These are phyloP conservation scores for Setomelanomma holmii DNA, from an alignment of 2,329 filamentous ascomycete genomes.

Conservation along the genomic window DNA sequence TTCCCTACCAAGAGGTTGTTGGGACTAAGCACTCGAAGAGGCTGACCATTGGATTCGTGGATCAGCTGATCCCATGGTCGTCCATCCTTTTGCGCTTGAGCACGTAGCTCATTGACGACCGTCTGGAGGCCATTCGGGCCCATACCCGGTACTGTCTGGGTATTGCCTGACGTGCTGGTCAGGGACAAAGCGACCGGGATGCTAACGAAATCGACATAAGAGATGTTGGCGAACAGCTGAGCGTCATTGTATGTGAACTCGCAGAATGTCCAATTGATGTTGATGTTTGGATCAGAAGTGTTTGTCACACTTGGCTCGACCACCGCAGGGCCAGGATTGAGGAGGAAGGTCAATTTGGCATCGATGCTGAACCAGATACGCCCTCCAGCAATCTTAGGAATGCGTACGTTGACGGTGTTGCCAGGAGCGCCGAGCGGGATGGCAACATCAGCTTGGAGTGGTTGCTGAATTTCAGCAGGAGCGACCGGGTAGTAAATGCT, in stretches of 20 bases:
- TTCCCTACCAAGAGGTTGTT: slow-evolving; percentile 57
- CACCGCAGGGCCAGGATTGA: slow-evolving; percentile 75
- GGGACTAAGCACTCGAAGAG: slow-evolving; percentile 53
- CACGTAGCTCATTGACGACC: slow-evolving; percentile 61
- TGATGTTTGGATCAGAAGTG: slow-evolving; percentile 56
- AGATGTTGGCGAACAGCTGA: slow-evolving; percentile 64
- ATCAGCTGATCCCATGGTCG: slow-evolving; percentile 67
- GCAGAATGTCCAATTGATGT: slow-evolving; percentile 55
- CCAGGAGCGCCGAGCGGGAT: slow-evolving; percentile 71
- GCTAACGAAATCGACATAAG: slow-evolving; percentile 76
- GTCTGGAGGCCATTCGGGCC: slow-evolving; percentile 62
- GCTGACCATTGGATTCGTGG: slow-evolving; percentile 47
- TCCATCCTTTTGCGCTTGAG: slow-evolving; percentile 64
- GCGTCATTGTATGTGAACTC: slow-evolving; percentile 58
- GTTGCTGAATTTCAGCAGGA: slow-evolving; percentile 59
- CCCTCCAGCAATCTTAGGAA: slow-evolving; percentile 74
- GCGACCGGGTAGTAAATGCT: slow-evolving; percentile 70
- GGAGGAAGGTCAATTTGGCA: slow-evolving; percentile 67
- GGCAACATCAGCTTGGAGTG: slow-evolving; percentile 64
- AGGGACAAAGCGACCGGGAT: slow-evolving; percentile 54
- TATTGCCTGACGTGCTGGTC: slow-evolving; percentile 49
- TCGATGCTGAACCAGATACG: slow-evolving; percentile 75
- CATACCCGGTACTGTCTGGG: slow-evolving; percentile 64
- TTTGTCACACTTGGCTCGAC: slow-evolving; percentile 79
- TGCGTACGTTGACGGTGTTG: slow-evolving; percentile 64